Evolutionary conservation across 176 grass and related monocot genomes (phyloP).

Genomic region (Rhipidocladum racemiflorum): DNA sequence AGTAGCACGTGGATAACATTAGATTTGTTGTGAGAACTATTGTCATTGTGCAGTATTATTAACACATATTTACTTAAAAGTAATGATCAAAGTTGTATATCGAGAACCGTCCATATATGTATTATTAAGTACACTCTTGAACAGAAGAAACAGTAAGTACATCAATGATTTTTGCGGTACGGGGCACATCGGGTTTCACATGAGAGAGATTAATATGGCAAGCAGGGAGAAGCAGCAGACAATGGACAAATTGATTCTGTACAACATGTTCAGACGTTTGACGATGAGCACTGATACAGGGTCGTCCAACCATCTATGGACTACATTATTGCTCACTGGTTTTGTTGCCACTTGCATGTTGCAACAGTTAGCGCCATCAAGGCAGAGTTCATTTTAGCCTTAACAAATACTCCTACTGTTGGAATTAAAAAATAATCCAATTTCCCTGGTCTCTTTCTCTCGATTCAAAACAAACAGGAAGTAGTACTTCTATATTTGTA

Average conservation of each 20-base stretch:
- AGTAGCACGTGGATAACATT: neutral
- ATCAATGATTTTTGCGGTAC: too few species aligned
- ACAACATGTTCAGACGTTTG: slow-evolving; percentile 20
- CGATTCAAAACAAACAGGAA: neutral
- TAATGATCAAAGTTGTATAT: neutral
- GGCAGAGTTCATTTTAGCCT: neutral
- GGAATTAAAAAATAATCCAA: neutral
- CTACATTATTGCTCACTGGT: neutral
- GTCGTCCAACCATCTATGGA: neutral
- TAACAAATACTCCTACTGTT: neutral
- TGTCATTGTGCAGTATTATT: neutral
- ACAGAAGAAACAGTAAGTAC: too few species aligned
- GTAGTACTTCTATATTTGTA: neutral
- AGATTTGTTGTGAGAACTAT: neutral
- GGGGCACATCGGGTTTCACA: too few species aligned
- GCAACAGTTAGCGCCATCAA: neutral
- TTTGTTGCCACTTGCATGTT: neutral
- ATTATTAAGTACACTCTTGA: too few species aligned
- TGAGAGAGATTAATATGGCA: too few species aligned
- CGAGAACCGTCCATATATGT: neutral
- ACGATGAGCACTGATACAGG: slow-evolving; percentile 14
- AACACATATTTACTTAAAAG: neutral
- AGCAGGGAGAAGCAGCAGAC: neutral
- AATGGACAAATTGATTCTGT: neutral
- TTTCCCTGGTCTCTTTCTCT: neutral